A percentile compares a stretch with the other conserved stretches of the same genome.
Evolutionary conservation across 768 basidiomycete genomes (phyloP).

Genomic region (Lentinula sp.): DNA sequence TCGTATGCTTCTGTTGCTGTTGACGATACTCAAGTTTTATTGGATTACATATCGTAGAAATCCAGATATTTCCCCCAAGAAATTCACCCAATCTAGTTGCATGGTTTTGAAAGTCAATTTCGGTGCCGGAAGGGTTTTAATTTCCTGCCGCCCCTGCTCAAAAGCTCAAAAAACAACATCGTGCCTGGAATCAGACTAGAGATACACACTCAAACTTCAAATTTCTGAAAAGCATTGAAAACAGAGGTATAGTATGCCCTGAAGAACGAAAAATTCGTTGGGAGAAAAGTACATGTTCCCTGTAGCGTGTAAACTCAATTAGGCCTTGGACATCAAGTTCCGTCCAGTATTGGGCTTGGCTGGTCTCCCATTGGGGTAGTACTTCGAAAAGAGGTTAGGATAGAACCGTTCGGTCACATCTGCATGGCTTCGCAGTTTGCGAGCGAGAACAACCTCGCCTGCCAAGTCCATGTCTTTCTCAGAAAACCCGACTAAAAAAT

Average conservation of each 20-base stretch:
- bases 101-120: background rate
- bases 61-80: background rate
- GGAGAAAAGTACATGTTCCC: too few relatives aligned
- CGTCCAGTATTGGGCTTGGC: constrained; percentile 8
- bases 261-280: too few relatives aligned
- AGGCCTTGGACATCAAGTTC: background rate
- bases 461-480: constrained; percentile 41
- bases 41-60: too few relatives aligned
- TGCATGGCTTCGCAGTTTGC: constrained; percentile 53
- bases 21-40: too few relatives aligned
- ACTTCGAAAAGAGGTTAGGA: constrained; percentile 41
- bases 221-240: too few relatives aligned
- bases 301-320: too few relatives aligned
- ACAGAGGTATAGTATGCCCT: too few relatives aligned
- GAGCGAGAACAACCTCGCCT: constrained; percentile 47
- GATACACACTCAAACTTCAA: too few relatives aligned
- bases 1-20: background rate
- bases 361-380: constrained; percentile 50
- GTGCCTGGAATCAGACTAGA: too few relatives aligned
- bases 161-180: too few relatives aligned
- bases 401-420: constrained; percentile 51
- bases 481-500: constrained; percentile 35
- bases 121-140: background rate
- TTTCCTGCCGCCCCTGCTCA: background rate
- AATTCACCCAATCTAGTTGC: background rate